Conservation (phyloP, 1,139 yeast genomes). For the Yamadazyma atlantica region DNA sequence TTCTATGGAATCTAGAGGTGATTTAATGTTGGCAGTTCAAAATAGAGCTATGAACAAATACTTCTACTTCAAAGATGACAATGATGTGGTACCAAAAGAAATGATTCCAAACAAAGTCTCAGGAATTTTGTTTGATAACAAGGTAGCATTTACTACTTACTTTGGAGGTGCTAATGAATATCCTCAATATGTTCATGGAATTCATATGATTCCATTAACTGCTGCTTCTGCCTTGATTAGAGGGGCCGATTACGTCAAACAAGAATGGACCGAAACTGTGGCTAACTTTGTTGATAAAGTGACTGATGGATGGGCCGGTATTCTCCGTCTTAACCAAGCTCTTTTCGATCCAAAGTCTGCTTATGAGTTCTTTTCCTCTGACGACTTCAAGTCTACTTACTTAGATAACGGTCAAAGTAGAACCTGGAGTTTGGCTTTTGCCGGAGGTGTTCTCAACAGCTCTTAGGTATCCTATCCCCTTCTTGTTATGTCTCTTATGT, state of each 20-base stretch:
- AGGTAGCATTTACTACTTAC: conserved; percentile 79
- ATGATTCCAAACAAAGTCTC: conserved; percentile 65
- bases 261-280: conserved; percentile 74
- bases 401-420: conserved; percentile 88
- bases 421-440: conserved; percentile 85
- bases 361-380: conserved; percentile 63
- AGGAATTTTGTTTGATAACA: conserved; percentile 83
- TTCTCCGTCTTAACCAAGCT: conserved; percentile 76
- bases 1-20: conserved; percentile 77
- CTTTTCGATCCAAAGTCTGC: conserved; percentile 66
- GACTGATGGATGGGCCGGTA: conserved; percentile 86
- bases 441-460: conserved; percentile 48
- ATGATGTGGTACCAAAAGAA: conserved; percentile 57
- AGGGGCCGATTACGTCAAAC: conserved; percentile 61
- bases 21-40: conserved; percentile 68
- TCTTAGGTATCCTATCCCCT: conserved; percentile 3
- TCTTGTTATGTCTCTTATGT: not conserved
- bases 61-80: conserved; percentile 56
- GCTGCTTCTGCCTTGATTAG: conserved; percentile 81
- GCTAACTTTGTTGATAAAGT: conserved; percentile 51
- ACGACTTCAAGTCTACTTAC: conserved; percentile 27
- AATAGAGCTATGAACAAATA: conserved; percentile 62
- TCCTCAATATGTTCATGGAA: conserved; percentile 87
- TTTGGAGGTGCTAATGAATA: conserved; percentile 42
- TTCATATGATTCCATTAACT: conserved; percentile 86